A percentile compares a stretch with the other conserved stretches of the same genome.
phyloP scores from a whole-genome alignment of 495 filamentous ascomycete species.

The Clohesyomyces aquaticus region DNA sequence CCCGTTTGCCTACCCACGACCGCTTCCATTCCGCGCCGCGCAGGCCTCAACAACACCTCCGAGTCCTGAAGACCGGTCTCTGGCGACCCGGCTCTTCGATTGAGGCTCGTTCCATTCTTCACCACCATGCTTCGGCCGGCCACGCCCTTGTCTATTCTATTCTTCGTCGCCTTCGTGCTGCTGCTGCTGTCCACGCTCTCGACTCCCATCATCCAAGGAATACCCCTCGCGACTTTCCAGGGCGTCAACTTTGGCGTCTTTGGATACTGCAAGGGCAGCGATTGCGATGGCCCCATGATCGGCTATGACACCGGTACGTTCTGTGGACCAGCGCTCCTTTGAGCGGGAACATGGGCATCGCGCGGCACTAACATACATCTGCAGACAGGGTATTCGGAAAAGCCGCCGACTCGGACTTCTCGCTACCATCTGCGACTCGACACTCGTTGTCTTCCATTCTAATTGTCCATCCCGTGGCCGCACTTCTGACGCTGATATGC shows the following conservation, averaged over 20 bases:
- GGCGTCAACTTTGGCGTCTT: slow-evolving; percentile 89
- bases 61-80: slow-evolving; percentile 30
- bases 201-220: slow-evolving; percentile 85
- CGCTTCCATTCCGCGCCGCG: slow-evolving; percentile 6
- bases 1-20: slow-evolving; percentile 16
- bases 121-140: slow-evolving; percentile 78
- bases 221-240: slow-evolving; percentile 77
- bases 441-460: slow-evolving; percentile 88
- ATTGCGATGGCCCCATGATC: slow-evolving; percentile 74
- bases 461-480: slow-evolving; percentile 90
- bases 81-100: slow-evolving; percentile 34
- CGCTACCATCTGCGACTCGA: slow-evolving; percentile 72
- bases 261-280: slow-evolving; percentile 71
- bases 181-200: slow-evolving; percentile 87
- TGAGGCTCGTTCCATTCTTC: slow-evolving; percentile 24
- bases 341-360: slow-evolving; percentile 2
- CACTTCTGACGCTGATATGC: slow-evolving; percentile 82
- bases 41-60: slow-evolving; percentile 16
- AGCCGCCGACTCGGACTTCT: slow-evolving; percentile 62
- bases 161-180: slow-evolving; percentile 82
- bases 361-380: slow-evolving; percentile 6
- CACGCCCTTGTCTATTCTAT: slow-evolving; percentile 84
- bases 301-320: slow-evolving; percentile 85
- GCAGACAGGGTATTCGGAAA: slow-evolving; percentile 51
- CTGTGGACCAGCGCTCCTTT: not conserved